Evolutionary conservation across 805 yeast genomes (phyloP), one percentile per base, ranked within the genome.

Genomic region (Yueomyces sinensis): DNA sequence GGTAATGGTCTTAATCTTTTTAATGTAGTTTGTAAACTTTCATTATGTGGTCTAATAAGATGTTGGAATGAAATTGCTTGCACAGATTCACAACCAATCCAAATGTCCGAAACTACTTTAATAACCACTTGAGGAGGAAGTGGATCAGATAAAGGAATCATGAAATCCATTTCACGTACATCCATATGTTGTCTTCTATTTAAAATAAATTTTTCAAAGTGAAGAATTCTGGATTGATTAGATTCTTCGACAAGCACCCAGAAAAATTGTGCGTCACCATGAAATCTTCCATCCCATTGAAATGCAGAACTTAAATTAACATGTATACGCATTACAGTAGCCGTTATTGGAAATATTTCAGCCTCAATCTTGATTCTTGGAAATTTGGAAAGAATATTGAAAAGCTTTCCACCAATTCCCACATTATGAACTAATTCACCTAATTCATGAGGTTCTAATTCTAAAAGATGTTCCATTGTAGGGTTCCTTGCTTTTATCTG

Each of bases 241-340:
- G 89, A 74, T 43, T 83, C 93, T 53, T 87, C 97, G 5, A 89
- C 93, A 41, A 89, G 68, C 3, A 91, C 68, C 98, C 98, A 91
- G 48, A 86, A 91, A 44, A 77, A 69, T 53, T 86, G 93, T 1
- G 82, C 79, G 41, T 68, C 72, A 0, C 95, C 95, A 56, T 91
- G 97, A 35, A 70, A 61, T 37, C 68, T 71, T 30, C 66, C 72
- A 56, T 84, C 94, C 97, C 97, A 91, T 7, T 63, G 59, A 55
- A 91, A 93, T 45, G 82, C 86, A 0, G 95, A 76, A 24, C 67
- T 74, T 17, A 91, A 56, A 6, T 59, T 54, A 2, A 82, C 69
- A 48, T 81, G 86, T 19, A 91, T 72, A 35, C 95, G 65, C 75
- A 89, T 73, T 4, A 91, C 96, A 45, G 74, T 78, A 14, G 73